A percentile compares a stretch with the other conserved stretches of the same genome.
phyloP scores from a whole-genome alignment of 73 alveolate genomes.

The Paramecium bursaria region DNA sequence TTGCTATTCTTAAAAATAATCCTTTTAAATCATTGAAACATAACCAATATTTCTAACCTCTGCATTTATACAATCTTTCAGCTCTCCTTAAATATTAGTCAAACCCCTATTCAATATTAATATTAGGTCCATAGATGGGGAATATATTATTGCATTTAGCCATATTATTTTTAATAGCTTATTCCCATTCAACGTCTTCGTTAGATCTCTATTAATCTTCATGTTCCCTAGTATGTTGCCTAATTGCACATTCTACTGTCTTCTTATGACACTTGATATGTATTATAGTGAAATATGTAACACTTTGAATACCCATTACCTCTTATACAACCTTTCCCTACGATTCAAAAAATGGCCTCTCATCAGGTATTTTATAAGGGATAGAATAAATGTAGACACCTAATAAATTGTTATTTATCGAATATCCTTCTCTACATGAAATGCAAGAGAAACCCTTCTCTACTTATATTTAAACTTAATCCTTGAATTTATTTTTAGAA shows the following conservation, averaged over 20 bases:
- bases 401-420: conserved; percentile 13
- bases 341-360: conserved; percentile 2
- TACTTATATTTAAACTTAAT: conserved; percentile 8
- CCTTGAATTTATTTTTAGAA: not conserved
- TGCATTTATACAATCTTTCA: conserved; percentile 27
- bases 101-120: not conserved
- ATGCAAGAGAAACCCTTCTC: conserved; percentile 47
- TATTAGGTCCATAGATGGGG: conserved; percentile 17
- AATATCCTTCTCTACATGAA: conserved; percentile 53
- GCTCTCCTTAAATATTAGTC: conserved; percentile 17
- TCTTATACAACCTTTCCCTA: conserved; percentile 7
- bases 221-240: not conserved
- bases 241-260: conserved; percentile 41
- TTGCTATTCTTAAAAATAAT: conserved; percentile 35
- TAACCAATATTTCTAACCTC: conserved; percentile 27
- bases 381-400: conserved; percentile 34
- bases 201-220: conserved; percentile 38
- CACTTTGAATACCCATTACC: conserved; percentile 20
- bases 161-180: conserved; percentile 19
- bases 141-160: conserved; percentile 37
- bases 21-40: conserved; percentile 52
- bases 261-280: not conserved
- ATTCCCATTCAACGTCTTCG: conserved; percentile 47
- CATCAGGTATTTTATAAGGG: conserved; percentile 41
- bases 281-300: conserved; percentile 37